phyloP scores from a whole-genome alignment of 306 rosid genomes.

The Citrullus amarus region DNA sequence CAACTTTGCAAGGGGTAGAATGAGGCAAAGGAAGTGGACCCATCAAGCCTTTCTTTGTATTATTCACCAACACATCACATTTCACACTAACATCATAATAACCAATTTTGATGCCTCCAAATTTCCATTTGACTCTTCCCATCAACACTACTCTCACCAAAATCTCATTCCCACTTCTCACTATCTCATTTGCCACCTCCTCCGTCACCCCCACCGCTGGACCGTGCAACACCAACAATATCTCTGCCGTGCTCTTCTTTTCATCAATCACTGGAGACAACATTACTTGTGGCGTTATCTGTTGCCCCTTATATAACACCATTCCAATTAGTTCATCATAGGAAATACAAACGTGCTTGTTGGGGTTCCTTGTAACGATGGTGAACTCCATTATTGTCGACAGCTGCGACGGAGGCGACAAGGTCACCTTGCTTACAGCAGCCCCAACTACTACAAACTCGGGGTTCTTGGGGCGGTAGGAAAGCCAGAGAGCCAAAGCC shows the following conservation, averaged over 20 bases:
- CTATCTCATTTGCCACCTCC: slow-evolving; percentile 19
- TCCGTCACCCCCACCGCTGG: slow-evolving; percentile 28
- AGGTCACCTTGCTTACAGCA: slow-evolving; percentile 40
- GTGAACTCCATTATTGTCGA: slow-evolving; percentile 56
- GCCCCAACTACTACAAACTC: slow-evolving; percentile 37
- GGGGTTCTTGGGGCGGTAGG: slow-evolving; percentile 68
- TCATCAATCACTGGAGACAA: slow-evolving; percentile 38
- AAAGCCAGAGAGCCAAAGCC: slow-evolving; percentile 51
- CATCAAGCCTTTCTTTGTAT: slow-evolving; percentile 32
- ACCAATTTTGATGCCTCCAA: slow-evolving; percentile 33
- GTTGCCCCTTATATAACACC: slow-evolving; percentile 38
- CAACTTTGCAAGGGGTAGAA: slow-evolving; percentile 41
- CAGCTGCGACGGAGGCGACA: slow-evolving; percentile 27
- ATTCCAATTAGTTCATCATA: slow-evolving; percentile 38
- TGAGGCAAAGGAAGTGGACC: slow-evolving; percentile 65
- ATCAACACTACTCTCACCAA: slow-evolving; percentile 33
- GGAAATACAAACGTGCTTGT: slow-evolving; percentile 45
- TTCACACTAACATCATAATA: slow-evolving; percentile 44
- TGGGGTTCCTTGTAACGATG: slow-evolving; percentile 52
- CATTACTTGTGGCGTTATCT: slow-evolving; percentile 44
- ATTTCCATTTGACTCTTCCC: slow-evolving; percentile 73
- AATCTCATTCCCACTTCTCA: slow-evolving; percentile 22
- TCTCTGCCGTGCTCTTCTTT: slow-evolving; percentile 24
- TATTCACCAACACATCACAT: slow-evolving; percentile 53
- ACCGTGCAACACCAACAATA: slow-evolving; percentile 56